Evolutionary conservation across 2,329 filamentous ascomycete species (phyloP), one percentile per base, ranked within the genome.

Genomic region (Arthrobotrys conoides): DNA sequence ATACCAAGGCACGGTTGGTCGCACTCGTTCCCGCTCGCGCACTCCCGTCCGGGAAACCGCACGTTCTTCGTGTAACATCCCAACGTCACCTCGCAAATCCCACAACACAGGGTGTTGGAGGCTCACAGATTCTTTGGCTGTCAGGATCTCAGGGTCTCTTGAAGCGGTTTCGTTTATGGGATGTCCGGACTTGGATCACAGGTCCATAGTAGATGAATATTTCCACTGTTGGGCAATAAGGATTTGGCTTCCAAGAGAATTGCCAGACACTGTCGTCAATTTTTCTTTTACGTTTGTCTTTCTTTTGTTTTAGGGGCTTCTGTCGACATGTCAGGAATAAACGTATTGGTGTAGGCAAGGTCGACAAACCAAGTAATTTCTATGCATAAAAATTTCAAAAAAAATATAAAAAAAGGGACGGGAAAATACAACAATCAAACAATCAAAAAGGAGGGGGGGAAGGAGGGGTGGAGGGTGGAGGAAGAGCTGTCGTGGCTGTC

Each of bases 1-100:
- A 61, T 44, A 44, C 57, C 20, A 18, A 24, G 18, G 20, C 57
- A 36, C 12, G 57, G 20, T 18, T 44, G n/a, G 57, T 61, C 53
- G 57, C 36, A 61, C 57, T 27, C 57, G 57, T 68, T 53, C 51
- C 64, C 38, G 66, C 18, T 51, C 22, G 49, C 38, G 48, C 66
- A 51, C 24, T 44, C 36, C 53, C 65, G 64, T 33, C 53, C 22
- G 67, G 24, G 46, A 27, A 20, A 38, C 49, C 10, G 14, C 59
- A 48, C 36, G 46, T 44, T 53, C 18, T 30, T 49, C 18, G 70
- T 73, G 70, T 73, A 73, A 73, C 70, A 57, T 65, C 22, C 59
- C 51, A 64, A 61, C 65, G 61, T 55, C 57, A 46, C 38, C 30
- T 53, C 57, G 51, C 61, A 66, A 73, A 61, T 61, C 57, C 33